Conservation (phyloP, 2,329 filamentous ascomycete genomes). For the Trichoderma endophyticum region DNA sequence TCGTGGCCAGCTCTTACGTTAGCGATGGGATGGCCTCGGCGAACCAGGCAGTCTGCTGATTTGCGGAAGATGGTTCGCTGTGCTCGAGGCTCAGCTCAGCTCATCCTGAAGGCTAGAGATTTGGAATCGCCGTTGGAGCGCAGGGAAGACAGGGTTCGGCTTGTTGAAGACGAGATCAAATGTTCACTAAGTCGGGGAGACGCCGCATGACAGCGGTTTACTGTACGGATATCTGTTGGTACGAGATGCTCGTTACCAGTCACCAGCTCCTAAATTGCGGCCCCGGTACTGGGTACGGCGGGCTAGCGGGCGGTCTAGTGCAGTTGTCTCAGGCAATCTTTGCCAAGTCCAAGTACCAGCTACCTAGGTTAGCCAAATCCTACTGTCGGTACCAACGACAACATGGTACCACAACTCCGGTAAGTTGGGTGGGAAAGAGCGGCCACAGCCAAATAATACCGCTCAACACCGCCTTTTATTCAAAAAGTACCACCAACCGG, state of each 20-base stretch:
- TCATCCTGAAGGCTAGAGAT: neutral
- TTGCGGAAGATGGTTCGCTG: neutral
- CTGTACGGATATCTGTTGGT: neutral
- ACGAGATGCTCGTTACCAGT: neutral
- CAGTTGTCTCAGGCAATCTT: neutral
- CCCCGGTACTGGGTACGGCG: neutral
- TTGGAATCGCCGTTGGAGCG: neutral
- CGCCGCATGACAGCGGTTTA: neutral
- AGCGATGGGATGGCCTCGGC: neutral
- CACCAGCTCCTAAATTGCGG: neutral
- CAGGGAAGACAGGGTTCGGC: neutral
- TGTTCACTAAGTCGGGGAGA: neutral
- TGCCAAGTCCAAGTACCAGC: neutral
- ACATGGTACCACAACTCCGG: neutral
- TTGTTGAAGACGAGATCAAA: neutral
- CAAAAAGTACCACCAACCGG: neutral
- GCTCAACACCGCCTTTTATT: neutral
- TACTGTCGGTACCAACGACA: neutral
- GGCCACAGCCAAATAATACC: neutral
- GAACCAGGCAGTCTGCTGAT: constrained; percentile 6
- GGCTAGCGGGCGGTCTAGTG: neutral
- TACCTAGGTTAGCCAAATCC: neutral
- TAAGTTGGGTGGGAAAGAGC: neutral
- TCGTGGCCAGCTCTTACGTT: neutral
- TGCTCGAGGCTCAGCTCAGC: neutral